Evolutionary conservation across 352 stramenopile genomes (phyloP), one percentile per base, ranked within the genome.

Genomic region (Elongisporangium senticosum): DNA sequence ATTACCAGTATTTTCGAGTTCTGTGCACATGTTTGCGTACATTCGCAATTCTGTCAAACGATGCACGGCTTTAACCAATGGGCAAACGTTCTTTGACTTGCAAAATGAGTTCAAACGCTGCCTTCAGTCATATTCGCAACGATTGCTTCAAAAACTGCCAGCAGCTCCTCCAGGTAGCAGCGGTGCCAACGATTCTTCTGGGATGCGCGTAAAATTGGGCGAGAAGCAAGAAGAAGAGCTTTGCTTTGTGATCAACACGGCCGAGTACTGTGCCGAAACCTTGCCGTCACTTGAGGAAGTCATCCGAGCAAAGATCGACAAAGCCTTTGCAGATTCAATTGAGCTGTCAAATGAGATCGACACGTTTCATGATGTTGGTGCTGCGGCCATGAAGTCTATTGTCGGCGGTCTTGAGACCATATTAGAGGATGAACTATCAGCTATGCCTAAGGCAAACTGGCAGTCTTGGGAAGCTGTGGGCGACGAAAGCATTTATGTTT

Each of bases 191-290:
- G 7, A 62, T 17, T 21, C 14, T 26, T 65, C 59, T 20, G 56
- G 49, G 40, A 49, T 69, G 23, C 80, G 78, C 26, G 65, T 89
- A 53, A 87, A 87, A 51, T 59, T 98, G 54, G 77, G 78, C 10
- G 71, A 87, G 37, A 96, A 96, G 55, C 93, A 97, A 58, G 95
- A 98, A 74, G 89, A 98, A 53, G 95, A 96, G 24, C 77, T 98
- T 26, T 99, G 96, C 66, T 98, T 98, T 65, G 93, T 99, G 6
- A 96, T 99, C 64, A 98, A 98, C 80, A 99, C 97, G 14, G 97
- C 96, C 19, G 96, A 99, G 70, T 99, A 99, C 71, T 99, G 96
- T 59, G 95, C 95, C 1, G 97, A 99, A 56, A 99, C 97, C 8
- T 63, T 93, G 10, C 95, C 97, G 67, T 98, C 97, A 40, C 64